Conservation (phyloP, 306 rosid species). For the Citrullus mucosospermus region DNA sequence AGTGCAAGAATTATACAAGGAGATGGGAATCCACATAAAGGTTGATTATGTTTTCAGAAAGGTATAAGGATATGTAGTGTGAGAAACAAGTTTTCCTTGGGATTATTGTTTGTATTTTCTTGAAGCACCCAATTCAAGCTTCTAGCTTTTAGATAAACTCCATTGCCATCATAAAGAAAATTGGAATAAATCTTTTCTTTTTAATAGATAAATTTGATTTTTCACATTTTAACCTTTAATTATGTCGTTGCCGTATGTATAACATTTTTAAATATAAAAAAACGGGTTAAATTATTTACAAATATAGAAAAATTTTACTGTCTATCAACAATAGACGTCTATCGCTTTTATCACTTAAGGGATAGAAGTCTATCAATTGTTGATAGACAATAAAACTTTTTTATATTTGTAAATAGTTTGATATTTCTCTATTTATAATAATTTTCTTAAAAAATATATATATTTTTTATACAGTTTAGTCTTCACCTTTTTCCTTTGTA, state of each 20-base stretch:
- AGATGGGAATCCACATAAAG: slow-evolving; percentile 17
- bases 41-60: slow-evolving; percentile 41
- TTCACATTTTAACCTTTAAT: not conserved
- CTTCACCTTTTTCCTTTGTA: not conserved
- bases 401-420: too few relatives aligned
- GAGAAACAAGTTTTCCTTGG: slow-evolving; percentile 27
- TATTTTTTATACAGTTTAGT: not conserved
- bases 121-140: slow-evolving; percentile 30
- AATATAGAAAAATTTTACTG: too few relatives aligned
- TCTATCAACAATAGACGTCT: too few relatives aligned
- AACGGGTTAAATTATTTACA: too few relatives aligned
- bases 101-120: slow-evolving; percentile 16
- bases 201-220: not conserved
- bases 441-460: too few relatives aligned
- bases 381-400: too few relatives aligned
- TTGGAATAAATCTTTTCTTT: not conserved
- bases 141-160: not conserved
- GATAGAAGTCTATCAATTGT: too few relatives aligned
- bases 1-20: slow-evolving; percentile 12
- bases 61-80: slow-evolving; percentile 31
- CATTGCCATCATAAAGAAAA: not conserved
- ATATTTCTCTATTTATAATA: too few relatives aligned
- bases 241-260: not conserved
- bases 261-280: too few relatives aligned
- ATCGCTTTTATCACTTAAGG: too few relatives aligned